Conservation (phyloP, 1,139 yeast genomes). For the Protomyces inouyei region DNA sequence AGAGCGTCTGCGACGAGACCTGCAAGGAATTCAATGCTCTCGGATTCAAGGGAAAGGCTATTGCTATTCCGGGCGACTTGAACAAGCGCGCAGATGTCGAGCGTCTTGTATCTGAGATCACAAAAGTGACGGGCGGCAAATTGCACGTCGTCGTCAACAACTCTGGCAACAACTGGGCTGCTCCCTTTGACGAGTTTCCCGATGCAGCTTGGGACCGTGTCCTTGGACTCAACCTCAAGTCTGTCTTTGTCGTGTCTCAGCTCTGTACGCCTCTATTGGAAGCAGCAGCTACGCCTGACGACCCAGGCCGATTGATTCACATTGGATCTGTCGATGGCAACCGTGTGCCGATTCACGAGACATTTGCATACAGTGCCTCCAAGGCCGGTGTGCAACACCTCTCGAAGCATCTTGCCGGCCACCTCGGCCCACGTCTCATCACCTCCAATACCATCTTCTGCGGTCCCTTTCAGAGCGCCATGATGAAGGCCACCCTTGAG, state of each 20-base stretch:
- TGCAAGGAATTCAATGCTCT: conserved; percentile 48
- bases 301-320: conserved; percentile 62
- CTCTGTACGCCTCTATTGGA: conserved; percentile 56
- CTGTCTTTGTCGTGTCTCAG: conserved; percentile 68
- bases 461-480: conserved; percentile 71
- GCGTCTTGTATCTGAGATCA: conserved; percentile 47
- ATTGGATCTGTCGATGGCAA: conserved; percentile 57
- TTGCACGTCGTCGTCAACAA: conserved; percentile 67
- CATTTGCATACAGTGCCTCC: conserved; percentile 63
- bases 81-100: conserved; percentile 51
- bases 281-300: conserved; percentile 52
- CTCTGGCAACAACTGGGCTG: conserved; percentile 83
- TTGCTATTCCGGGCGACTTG: conserved; percentile 59
- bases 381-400: conserved; percentile 73
- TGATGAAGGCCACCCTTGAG: conserved; percentile 63
- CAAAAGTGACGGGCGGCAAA: conserved; percentile 40
- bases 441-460: conserved; percentile 70
- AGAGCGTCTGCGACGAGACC: conserved; percentile 59
- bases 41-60: conserved; percentile 47
- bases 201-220: conserved; percentile 54
- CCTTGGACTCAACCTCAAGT: conserved; percentile 59
- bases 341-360: conserved; percentile 34
- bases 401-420: conserved; percentile 64
- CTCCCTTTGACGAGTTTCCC: conserved; percentile 57
- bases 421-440: conserved; percentile 62